phyloP scores from a whole-genome alignment of 345 rosid species.

The Brassica juncea region DNA sequence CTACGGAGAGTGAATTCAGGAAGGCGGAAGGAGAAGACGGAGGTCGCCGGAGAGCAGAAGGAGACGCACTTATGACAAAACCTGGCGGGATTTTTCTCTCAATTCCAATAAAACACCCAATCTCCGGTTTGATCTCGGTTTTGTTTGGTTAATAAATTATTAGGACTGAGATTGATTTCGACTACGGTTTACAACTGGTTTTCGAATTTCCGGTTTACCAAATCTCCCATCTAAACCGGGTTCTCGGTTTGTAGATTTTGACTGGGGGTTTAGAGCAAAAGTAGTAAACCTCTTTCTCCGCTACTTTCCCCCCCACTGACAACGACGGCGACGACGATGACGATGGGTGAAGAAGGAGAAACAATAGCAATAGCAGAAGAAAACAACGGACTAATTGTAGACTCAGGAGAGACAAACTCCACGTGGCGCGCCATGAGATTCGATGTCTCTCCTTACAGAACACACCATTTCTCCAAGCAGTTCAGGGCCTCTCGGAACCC shows the following conservation, averaged over 20 bases:
- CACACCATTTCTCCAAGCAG: conserved; percentile 68
- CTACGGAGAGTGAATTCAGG: neutral
- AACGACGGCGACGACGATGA: conserved; percentile 16
- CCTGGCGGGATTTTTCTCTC: conserved; percentile 39
- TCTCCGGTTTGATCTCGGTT: conserved; percentile 17
- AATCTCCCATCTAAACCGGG: neutral
- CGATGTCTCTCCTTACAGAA: conserved; percentile 65
- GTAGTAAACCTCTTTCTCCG: neutral
- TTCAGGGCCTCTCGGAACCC: conserved; percentile 57
- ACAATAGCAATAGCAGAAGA: conserved; percentile 20
- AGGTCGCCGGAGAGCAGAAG: conserved; percentile 30
- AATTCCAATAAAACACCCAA: conserved; percentile 28
- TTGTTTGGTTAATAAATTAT: neutral
- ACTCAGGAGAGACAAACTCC: conserved; percentile 35
- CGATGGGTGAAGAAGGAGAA: conserved; percentile 35
- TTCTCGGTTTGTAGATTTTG: neutral
- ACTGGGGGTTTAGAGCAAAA: conserved; percentile 8
- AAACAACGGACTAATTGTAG: conserved; percentile 38
- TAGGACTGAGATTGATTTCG: neutral
- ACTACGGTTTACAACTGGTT: neutral
- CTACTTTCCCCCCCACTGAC: neutral
- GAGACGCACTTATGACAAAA: conserved; percentile 1
- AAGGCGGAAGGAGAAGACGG: neutral
- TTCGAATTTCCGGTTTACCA: neutral
- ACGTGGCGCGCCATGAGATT: conserved; percentile 61